Conservation (phyloP, 306 rosid species). For the Trifolium subterraneum region DNA sequence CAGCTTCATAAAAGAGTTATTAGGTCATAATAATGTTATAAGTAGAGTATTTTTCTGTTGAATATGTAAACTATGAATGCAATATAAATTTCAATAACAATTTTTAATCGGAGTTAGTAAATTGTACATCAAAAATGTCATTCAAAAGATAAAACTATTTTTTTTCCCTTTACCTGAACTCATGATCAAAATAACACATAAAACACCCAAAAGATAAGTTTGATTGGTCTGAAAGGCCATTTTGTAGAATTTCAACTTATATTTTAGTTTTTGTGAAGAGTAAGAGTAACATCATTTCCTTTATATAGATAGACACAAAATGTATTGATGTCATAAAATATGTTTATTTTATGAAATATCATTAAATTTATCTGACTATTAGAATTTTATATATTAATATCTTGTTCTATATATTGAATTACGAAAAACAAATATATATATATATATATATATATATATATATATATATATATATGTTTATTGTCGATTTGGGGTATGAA, state of each 20-base stretch:
- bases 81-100: neutral
- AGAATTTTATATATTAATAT: slow-evolving; percentile 5
- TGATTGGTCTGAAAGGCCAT: neutral
- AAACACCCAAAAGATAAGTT: neutral
- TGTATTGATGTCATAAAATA: neutral
- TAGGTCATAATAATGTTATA: neutral
- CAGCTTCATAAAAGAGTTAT: neutral
- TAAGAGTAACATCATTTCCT: neutral
- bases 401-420: too few species aligned
- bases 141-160: neutral
- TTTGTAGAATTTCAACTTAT: neutral
- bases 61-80: neutral
- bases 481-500: too few species aligned
- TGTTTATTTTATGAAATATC: neutral
- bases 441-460: too few species aligned
- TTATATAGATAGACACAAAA: neutral
- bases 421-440: too few species aligned
- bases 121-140: neutral
- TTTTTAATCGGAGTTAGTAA: neutral
- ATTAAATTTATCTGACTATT: neutral
- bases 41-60: neutral
- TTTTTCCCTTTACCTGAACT: neutral
- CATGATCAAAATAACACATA: neutral
- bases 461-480: too few species aligned
- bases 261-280: neutral